These are phyloP conservation scores for Ascochyta rabiei DNA, from an alignment of 2,329 filamentous ascomycete genomes.

Conservation along the genomic window DNA sequence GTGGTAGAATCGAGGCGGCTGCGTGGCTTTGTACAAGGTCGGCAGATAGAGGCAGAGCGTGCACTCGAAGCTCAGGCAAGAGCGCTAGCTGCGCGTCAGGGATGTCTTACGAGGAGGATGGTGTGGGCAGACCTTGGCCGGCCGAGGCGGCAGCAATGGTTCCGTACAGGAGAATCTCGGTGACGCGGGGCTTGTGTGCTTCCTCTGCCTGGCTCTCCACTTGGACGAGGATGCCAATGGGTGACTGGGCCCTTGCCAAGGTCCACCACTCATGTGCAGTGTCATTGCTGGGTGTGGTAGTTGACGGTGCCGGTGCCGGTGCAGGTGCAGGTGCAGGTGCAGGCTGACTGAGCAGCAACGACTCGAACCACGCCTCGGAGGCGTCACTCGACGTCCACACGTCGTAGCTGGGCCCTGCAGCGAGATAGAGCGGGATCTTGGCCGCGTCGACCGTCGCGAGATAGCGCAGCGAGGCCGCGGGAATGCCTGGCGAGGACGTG, in stretches of 20 bases:
- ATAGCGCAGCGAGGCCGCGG: slow-evolving; percentile 38
- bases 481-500: slow-evolving; percentile 24
- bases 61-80: slow-evolving; percentile 38
- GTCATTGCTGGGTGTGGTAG: background rate
- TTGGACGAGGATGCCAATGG: slow-evolving; percentile 48
- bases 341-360: slow-evolving; percentile 38
- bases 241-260: slow-evolving; percentile 44
- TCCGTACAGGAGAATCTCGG: slow-evolving; percentile 56
- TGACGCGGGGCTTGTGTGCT: slow-evolving; percentile 32
- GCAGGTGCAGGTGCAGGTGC: background rate
- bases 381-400: slow-evolving; percentile 45
- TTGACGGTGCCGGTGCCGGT: slow-evolving; percentile 5
- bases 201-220: slow-evolving; percentile 21
- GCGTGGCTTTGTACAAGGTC: slow-evolving; percentile 39
- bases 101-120: slow-evolving; percentile 33
- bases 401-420: slow-evolving; percentile 45
- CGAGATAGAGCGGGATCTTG: slow-evolving; percentile 50
- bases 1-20: slow-evolving; percentile 7
- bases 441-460: slow-evolving; percentile 49
- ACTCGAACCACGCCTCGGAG: slow-evolving; percentile 51
- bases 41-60: slow-evolving; percentile 54
- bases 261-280: slow-evolving; percentile 46
- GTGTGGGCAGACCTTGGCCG: slow-evolving; percentile 35
- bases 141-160: slow-evolving; percentile 31
- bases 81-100: slow-evolving; percentile 7